Base-by-base conservation (phyloP, 1,139 yeast genomes). In the Tardiomyces depauwii region DNA sequence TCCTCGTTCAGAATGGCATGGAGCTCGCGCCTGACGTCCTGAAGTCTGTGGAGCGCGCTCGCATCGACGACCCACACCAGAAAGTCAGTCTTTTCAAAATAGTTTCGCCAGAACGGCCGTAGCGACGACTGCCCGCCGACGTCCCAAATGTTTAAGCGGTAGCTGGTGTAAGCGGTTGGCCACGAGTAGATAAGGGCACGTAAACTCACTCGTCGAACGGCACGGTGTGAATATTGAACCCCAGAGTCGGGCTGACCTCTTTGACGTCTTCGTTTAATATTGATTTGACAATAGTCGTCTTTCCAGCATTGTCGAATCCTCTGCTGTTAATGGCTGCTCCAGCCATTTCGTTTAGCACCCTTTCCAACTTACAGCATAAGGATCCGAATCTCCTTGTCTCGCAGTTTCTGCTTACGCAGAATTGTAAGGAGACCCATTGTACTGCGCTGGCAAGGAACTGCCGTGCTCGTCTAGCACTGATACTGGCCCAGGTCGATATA, bases 1-100 rank as follows among this genome's bases (percentile, higher is more conserved):
- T 84, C 91, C 57, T 84, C 93, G 42, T 66, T 63, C 28, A 82
- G 64, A 6, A 85, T 77, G 47, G 73, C 76, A 41, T 72, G 67
- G 41, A 89, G 71, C 63, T 88, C 96, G 1, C 53, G 52, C 50
- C 73, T 72, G 51, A 84, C 83, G 62, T 83, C 95, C 16, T 65
- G 59, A 30, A 86, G 65, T 45, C 96, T 65, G 46, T 77, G 80
- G 40, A 73, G 60, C 39, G 79, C 77, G 51, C 77, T 68, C 2
- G 79, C 74, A 63, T 91, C 97, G 11, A 89, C 74, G n/a, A 89
- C 95, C 96, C 97, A 89, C n/a, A 89, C 65, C 23, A 89, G 70
- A 13, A 79, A 76, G 56, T 89, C 91, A 6, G 95, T 84, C 54
- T 78, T 78, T 52, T 88, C 96, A 59, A 84, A 88, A 64, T 88